These are phyloP conservation scores for Amylocarpus encephaloides DNA, from an alignment of 2,329 filamentous ascomycete genomes.

Conservation along the genomic window DNA sequence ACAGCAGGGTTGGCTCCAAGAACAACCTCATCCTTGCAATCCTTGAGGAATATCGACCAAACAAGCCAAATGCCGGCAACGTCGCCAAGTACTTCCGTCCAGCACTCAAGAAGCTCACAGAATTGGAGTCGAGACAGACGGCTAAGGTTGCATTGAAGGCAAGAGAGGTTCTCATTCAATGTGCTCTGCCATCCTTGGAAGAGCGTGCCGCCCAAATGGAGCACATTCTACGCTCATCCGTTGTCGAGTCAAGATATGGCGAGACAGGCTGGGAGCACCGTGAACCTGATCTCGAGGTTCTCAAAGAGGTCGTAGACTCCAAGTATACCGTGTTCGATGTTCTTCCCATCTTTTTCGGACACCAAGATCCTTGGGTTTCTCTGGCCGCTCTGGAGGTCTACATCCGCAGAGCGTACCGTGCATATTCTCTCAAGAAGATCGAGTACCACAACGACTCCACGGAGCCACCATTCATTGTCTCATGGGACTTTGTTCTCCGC, in stretches of 20 bases:
- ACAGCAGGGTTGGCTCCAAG: slow-evolving; percentile 88
- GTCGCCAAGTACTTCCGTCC: slow-evolving; percentile 82
- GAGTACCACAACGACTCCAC: slow-evolving; percentile 70
- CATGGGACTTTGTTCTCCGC: slow-evolving; percentile 93
- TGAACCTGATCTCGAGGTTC: slow-evolving; percentile 79
- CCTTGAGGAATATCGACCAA: slow-evolving; percentile 88
- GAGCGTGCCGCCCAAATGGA: slow-evolving; percentile 96
- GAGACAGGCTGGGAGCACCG: slow-evolving; percentile 96
- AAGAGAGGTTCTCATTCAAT: slow-evolving; percentile 94
- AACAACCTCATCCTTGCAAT: slow-evolving; percentile 90
- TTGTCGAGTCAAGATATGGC: slow-evolving; percentile 93
- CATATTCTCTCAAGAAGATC: slow-evolving; percentile 83
- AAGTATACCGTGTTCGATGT: slow-evolving; percentile 99
- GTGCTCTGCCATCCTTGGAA: slow-evolving; percentile 89
- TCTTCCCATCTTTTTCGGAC: slow-evolving; percentile 87
- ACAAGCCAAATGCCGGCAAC: slow-evolving; percentile 84
- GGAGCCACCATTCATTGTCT: slow-evolving; percentile 72
- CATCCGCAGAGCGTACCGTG: slow-evolving; percentile 91
- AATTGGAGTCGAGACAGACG: slow-evolving; percentile 75
- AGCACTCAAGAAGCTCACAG: slow-evolving; percentile 76
- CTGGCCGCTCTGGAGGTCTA: slow-evolving; percentile 94
- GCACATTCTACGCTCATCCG: slow-evolving; percentile 91
- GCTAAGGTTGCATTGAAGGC: slow-evolving; percentile 97
- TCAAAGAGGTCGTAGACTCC: slow-evolving; percentile 97
- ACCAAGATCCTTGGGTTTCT: slow-evolving; percentile 90